phyloP scores from a whole-genome alignment of 2,329 filamentous ascomycete species.

The Septoria linicola region DNA sequence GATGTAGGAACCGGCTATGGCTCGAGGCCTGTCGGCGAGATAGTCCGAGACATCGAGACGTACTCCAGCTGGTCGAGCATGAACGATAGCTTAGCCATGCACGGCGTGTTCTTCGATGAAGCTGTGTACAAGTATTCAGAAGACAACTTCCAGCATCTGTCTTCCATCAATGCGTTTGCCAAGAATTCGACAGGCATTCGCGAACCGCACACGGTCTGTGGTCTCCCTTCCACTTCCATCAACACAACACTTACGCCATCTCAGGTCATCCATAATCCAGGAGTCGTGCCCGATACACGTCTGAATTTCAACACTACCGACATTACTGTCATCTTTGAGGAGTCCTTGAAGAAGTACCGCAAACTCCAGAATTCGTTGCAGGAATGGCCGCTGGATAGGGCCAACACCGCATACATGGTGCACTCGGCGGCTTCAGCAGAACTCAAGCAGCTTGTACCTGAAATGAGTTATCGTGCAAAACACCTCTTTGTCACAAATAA shows the following conservation, averaged over 20 bases:
- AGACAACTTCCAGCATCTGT: conserved; percentile 16
- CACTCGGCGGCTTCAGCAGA: conserved; percentile 24
- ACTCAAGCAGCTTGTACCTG: conserved; percentile 20
- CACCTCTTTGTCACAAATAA: conserved; percentile 25
- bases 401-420: conserved; percentile 22
- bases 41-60: conserved; percentile 26
- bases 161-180: conserved; percentile 21
- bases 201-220: conserved; percentile 17
- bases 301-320: conserved; percentile 22
- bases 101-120: conserved; percentile 36
- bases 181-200: conserved; percentile 20
- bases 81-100: conserved; percentile 25
- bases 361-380: conserved; percentile 8
- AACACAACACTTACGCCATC: neutral
- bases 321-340: conserved; percentile 28
- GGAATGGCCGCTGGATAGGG: conserved; percentile 18
- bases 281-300: conserved; percentile 21
- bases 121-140: conserved; percentile 22
- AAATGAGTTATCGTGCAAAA: conserved; percentile 15
- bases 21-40: conserved; percentile 17
- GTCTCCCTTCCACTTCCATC: neutral
- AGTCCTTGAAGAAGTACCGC: conserved; percentile 21
- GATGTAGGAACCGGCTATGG: conserved; percentile 25
- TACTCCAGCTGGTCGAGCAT: conserved; percentile 29
- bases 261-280: conserved; percentile 31